phyloP scores from a whole-genome alignment of 345 rosid species.

The Litchi chinensis region DNA sequence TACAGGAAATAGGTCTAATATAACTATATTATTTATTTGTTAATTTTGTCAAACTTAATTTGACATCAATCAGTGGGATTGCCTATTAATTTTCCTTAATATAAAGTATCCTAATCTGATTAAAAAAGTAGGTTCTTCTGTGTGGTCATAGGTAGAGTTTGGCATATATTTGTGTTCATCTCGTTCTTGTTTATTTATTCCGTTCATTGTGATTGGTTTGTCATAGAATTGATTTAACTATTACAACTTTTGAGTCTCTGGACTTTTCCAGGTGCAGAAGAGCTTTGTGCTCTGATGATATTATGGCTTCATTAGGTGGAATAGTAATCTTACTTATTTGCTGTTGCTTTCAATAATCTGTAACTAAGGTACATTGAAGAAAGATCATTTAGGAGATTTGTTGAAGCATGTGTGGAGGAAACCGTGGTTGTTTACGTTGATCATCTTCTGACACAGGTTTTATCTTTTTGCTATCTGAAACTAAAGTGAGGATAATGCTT shows the following conservation, averaged over 20 bases:
- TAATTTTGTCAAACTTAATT: too few species aligned
- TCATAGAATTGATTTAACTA: neutral
- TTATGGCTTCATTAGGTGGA: neutral
- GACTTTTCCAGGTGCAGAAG: neutral
- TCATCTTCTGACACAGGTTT: conserved; percentile 91
- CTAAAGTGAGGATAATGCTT: neutral
- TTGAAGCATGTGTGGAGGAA: conserved; percentile 96
- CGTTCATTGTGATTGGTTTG: neutral
- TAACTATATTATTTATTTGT: too few species aligned
- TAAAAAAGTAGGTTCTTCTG: neutral
- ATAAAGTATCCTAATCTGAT: neutral
- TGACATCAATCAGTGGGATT: too few species aligned
- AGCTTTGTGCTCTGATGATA: neutral
- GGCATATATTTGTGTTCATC: neutral
- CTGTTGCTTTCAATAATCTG: conserved; percentile 23
- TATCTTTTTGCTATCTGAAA: neutral
- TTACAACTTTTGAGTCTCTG: neutral
- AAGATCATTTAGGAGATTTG: conserved; percentile 92
- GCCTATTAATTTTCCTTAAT: neutral
- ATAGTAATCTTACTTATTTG: neutral
- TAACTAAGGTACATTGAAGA: conserved; percentile 86
- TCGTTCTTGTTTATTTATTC: too few species aligned
- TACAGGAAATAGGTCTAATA: too few species aligned
- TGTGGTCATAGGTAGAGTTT: too few species aligned
- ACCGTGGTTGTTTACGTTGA: conserved; percentile 83